These are phyloP conservation scores for Sideroxylon spinosum DNA, from an alignment of 179 eudicot genomes.

Conservation along the genomic window DNA sequence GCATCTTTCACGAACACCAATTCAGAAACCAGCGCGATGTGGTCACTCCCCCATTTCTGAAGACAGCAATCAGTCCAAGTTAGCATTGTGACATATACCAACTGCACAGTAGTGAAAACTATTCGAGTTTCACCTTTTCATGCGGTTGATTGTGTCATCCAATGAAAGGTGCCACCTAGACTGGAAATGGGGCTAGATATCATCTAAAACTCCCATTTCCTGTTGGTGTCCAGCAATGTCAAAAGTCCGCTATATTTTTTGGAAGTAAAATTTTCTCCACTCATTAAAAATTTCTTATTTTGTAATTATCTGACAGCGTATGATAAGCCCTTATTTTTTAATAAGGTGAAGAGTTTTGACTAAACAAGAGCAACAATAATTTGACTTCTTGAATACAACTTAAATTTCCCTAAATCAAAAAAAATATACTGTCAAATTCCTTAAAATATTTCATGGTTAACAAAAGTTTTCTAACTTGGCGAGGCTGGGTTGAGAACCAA, in stretches of 20 bases:
- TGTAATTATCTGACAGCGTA: neutral
- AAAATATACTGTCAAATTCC: neutral
- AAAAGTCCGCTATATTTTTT: neutral
- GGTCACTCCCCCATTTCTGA: slow-evolving; percentile 99
- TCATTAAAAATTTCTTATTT: neutral
- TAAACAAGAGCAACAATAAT: neutral
- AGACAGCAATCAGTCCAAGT: slow-evolving; percentile 10
- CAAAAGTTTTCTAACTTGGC: neutral
- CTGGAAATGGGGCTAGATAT: neutral
- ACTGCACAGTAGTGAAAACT: neutral
- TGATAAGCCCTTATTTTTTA: neutral
- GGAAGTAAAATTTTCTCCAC: neutral
- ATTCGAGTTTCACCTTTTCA: neutral
- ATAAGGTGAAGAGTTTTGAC: neutral
- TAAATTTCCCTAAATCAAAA: neutral
- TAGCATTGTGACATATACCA: neutral
- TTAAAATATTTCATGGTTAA: neutral
- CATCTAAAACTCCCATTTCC: slow-evolving; percentile 30
- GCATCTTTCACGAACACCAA: slow-evolving; percentile 52
- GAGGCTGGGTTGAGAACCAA: neutral
- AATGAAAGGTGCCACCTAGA: neutral
- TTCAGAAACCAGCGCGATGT: slow-evolving; percentile 87
- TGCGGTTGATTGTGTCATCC: neutral
- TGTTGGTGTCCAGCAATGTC: slow-evolving; percentile 2
- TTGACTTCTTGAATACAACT: neutral